phyloP scores from a whole-genome alignment of 2,329 filamentous ascomycete genomes.

The Stagonosporopsis cucurbitacearum region DNA sequence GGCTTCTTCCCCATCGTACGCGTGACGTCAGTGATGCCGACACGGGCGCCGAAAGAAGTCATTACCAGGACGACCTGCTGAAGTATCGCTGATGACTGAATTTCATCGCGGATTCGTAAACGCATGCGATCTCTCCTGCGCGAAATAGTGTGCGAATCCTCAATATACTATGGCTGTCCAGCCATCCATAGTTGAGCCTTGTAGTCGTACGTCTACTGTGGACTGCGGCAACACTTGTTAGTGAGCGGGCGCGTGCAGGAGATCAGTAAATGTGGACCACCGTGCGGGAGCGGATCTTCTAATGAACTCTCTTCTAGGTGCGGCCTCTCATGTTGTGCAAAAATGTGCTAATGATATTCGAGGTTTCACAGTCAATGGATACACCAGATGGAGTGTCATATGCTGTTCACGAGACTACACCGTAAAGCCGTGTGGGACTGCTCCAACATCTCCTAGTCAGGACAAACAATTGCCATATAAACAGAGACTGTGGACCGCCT shows the following conservation, averaged over 20 bases:
- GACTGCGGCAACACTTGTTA: neutral
- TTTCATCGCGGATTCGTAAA: neutral
- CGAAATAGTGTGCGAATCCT: neutral
- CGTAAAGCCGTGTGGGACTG: too few relatives aligned
- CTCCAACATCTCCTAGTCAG: too few relatives aligned
- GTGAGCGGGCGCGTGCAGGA: neutral
- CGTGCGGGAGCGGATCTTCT: neutral
- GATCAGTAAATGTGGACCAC: slow-evolving; percentile 1
- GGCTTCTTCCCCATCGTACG: slow-evolving; percentile 4
- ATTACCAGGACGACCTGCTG: neutral
- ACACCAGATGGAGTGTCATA: too few relatives aligned
- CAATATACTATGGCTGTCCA: neutral
- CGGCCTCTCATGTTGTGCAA: too few relatives aligned
- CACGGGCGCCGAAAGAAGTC: neutral
- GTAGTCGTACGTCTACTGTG: neutral
- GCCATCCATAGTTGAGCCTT: neutral
- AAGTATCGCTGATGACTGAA: neutral
- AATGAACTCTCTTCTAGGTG: neutral
- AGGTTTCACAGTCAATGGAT: too few relatives aligned
- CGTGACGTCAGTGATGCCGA: slow-evolving; percentile 11
- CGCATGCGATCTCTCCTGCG: neutral
- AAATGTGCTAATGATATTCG: too few relatives aligned
- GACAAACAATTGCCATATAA: too few relatives aligned
- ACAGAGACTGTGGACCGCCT: too few relatives aligned
- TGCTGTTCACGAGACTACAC: too few relatives aligned